Conservation (phyloP, 495 filamentous ascomycete species). For the Opeltia flavorubescens region DNA sequence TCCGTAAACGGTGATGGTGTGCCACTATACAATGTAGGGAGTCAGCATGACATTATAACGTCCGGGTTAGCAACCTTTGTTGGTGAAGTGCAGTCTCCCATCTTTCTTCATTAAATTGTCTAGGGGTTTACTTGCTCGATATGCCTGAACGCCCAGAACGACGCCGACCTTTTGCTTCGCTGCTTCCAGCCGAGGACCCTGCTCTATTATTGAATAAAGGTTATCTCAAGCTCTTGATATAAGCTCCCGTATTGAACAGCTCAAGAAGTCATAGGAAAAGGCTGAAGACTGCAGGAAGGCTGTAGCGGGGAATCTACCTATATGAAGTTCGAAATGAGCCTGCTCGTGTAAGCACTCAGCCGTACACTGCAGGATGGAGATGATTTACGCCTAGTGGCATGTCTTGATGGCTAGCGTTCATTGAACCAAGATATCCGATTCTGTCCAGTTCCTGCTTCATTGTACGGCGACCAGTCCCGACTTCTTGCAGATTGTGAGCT, state of each 20-base stretch:
- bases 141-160: slow-evolving; percentile 48
- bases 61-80: background rate
- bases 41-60: background rate
- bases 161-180: slow-evolving; percentile 51
- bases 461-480: slow-evolving; percentile 35
- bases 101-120: too few species aligned
- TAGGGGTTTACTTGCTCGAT: background rate
- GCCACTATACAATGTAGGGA: slow-evolving; percentile 48
- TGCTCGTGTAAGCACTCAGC: background rate
- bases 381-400: slow-evolving; percentile 44
- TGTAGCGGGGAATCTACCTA: slow-evolving; percentile 19
- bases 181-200: slow-evolving; percentile 56
- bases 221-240: too few species aligned
- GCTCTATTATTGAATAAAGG: slow-evolving; percentile 28
- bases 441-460: slow-evolving; percentile 55
- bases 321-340: slow-evolving; percentile 74
- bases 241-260: too few species aligned
- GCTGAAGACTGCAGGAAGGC: background rate
- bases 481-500: slow-evolving; percentile 48
- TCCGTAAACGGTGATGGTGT: slow-evolving; percentile 49
- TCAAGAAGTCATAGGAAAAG: background rate
- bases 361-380: background rate
- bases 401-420: slow-evolving; percentile 40
- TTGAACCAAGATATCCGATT: slow-evolving; percentile 52
- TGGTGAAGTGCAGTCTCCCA: background rate